phyloP scores from a whole-genome alignment of 352 stramenopile genomes.

The Globisporangium recalcitrans region DNA sequence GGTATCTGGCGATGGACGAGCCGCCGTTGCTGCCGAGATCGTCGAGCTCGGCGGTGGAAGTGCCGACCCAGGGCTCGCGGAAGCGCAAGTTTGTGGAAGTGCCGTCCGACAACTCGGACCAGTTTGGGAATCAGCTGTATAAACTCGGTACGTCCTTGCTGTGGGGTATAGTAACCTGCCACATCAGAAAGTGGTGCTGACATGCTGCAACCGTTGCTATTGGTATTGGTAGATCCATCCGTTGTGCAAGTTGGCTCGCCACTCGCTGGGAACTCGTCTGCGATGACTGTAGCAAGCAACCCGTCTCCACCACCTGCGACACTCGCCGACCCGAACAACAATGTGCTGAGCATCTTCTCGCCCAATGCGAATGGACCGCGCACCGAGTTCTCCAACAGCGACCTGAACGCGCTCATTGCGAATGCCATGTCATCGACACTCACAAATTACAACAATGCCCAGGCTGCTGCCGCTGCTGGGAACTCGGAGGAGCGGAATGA shows the following conservation, averaged over 20 bases:
- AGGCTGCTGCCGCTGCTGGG: background rate
- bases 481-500: background rate
- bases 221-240: slow-evolving; percentile 28
- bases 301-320: slow-evolving; percentile 11
- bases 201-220: background rate
- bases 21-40: slow-evolving; percentile 58
- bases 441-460: slow-evolving; percentile 19
- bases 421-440: slow-evolving; percentile 22
- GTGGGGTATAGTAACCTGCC: background rate
- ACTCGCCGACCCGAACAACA: slow-evolving; percentile 23
- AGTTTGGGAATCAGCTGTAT: slow-evolving; percentile 26
- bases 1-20: slow-evolving; percentile 84
- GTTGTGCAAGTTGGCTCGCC: slow-evolving; percentile 47
- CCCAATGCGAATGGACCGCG: slow-evolving; percentile 14
- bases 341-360: slow-evolving; percentile 79
- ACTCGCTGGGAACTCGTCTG: slow-evolving; percentile 25
- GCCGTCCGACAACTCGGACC: slow-evolving; percentile 13
- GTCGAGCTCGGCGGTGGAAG: slow-evolving; percentile 30
- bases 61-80: slow-evolving; percentile 30
- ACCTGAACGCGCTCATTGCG: slow-evolving; percentile 16
- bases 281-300: slow-evolving; percentile 30
- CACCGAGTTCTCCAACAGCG: slow-evolving; percentile 20
- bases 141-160: slow-evolving; percentile 27
- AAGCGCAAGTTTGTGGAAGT: slow-evolving; percentile 87
- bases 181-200: background rate